Evolutionary conservation across 306 rosid genomes (phyloP).

Genomic region (Cucumis sativus): DNA sequence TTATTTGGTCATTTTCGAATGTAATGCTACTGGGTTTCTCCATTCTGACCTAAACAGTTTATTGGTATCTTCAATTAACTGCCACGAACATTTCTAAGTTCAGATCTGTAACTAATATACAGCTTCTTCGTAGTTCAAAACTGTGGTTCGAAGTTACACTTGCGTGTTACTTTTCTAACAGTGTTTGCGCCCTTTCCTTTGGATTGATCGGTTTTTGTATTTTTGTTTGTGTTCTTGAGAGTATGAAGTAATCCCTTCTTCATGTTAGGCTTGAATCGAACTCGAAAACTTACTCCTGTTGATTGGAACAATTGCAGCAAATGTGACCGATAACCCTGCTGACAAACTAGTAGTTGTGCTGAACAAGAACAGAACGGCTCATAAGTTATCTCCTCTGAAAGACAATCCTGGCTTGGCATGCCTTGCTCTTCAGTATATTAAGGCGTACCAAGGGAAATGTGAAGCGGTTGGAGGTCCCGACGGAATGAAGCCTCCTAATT

Average conservation of each 20-base stretch:
- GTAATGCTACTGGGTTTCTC: neutral
- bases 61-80: neutral
- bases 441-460: conserved; percentile 67
- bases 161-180: neutral
- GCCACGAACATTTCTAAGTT: neutral
- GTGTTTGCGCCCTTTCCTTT: neutral
- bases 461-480: conserved; percentile 71
- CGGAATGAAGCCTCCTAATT: conserved; percentile 74
- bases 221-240: neutral
- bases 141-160: neutral
- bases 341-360: conserved; percentile 31
- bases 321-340: conserved; percentile 39
- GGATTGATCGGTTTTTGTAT: neutral
- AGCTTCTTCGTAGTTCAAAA: neutral
- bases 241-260: neutral
- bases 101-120: neutral
- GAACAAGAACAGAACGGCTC: conserved; percentile 32
- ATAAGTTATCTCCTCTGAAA: conserved; percentile 21
- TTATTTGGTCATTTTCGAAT: neutral
- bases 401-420: conserved; percentile 77
- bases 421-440: conserved; percentile 82
- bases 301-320: conserved; percentile 24
- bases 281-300: neutral
- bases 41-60: neutral
- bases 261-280: neutral